phyloP scores from a whole-genome alignment of 495 filamentous ascomycete species.

The Aspergillus panamensis region DNA sequence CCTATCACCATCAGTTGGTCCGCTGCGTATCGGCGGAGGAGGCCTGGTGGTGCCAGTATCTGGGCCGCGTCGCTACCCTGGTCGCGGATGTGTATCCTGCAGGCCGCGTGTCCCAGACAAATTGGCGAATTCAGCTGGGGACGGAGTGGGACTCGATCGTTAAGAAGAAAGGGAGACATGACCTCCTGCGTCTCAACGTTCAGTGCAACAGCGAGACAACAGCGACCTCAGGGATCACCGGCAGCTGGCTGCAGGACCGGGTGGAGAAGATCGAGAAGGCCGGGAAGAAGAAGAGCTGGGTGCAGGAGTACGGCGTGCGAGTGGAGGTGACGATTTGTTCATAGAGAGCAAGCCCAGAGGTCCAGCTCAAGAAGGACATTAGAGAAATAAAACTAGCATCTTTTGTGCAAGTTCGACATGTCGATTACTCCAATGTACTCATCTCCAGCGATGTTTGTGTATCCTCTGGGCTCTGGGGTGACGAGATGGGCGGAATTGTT shows the following conservation, averaged over 20 bases:
- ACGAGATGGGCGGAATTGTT: conserved; percentile 10
- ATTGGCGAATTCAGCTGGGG: conserved; percentile 27
- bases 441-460: no score
- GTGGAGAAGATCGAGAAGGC: conserved; percentile 49
- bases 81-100: conserved; percentile 52
- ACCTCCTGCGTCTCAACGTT: conserved; percentile 32
- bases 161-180: conserved; percentile 25
- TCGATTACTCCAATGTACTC: no score
- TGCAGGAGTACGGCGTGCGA: conserved; percentile 28
- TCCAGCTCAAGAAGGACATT: no score
- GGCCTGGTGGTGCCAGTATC: conserved; percentile 57
- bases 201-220: conserved; percentile 21
- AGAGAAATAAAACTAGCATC: no score
- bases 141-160: conserved; percentile 31
- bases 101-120: conserved; percentile 34
- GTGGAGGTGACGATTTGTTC: conserved; percentile 17
- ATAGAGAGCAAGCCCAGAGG: no score
- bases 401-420: no score
- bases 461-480: no score
- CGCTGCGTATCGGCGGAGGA: conserved; percentile 39
- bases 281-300: conserved; percentile 60
- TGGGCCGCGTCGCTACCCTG: conserved; percentile 51
- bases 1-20: conserved; percentile 38
- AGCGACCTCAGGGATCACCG: conserved; percentile 17
- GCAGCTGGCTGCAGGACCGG: conserved; percentile 34